A percentile compares a stretch with the other conserved stretches of the same genome.
phyloP scores from a whole-genome alignment of 805 yeast genomes.

The Pichia sporocuriosa region DNA sequence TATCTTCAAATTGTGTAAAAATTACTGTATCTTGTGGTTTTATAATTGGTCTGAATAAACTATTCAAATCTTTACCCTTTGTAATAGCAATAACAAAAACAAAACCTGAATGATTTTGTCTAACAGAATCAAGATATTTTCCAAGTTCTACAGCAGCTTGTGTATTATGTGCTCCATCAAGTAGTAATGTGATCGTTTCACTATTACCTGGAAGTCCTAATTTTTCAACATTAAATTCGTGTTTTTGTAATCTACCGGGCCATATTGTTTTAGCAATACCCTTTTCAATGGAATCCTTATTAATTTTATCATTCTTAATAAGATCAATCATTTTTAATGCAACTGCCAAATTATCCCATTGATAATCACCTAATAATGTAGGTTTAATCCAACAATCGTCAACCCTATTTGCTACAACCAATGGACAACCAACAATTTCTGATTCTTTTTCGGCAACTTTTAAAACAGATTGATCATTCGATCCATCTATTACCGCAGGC shows the following conservation, averaged over 20 bases:
- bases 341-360: conserved; percentile 58
- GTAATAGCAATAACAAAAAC: conserved; percentile 72
- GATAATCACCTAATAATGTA: conserved; percentile 71
- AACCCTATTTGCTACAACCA: conserved; percentile 8
- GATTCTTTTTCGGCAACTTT: conserved; percentile 39
- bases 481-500: conserved; percentile 66
- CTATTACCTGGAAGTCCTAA: conserved; percentile 5
- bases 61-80: conserved; percentile 54
- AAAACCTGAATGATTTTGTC: conserved; percentile 20
- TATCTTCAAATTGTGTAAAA: conserved; percentile 51
- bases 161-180: conserved; percentile 93
- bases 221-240: conserved; percentile 26
- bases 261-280: conserved; percentile 59
- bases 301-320: conserved; percentile 15
- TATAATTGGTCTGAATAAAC: conserved; percentile 45
- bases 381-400: conserved; percentile 22
- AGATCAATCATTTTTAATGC: conserved; percentile 53
- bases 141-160: conserved; percentile 74
- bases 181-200: conserved; percentile 33
- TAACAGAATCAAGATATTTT: conserved; percentile 37
- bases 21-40: conserved; percentile 48
- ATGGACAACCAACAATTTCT: conserved; percentile 25
- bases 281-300: conserved; percentile 27
- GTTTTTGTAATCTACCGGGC: conserved; percentile 81
- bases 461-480: conserved; percentile 49